Evolutionary conservation across 2,329 filamentous ascomycete species (phyloP).

Genomic region (Cytospora schulzeri): DNA sequence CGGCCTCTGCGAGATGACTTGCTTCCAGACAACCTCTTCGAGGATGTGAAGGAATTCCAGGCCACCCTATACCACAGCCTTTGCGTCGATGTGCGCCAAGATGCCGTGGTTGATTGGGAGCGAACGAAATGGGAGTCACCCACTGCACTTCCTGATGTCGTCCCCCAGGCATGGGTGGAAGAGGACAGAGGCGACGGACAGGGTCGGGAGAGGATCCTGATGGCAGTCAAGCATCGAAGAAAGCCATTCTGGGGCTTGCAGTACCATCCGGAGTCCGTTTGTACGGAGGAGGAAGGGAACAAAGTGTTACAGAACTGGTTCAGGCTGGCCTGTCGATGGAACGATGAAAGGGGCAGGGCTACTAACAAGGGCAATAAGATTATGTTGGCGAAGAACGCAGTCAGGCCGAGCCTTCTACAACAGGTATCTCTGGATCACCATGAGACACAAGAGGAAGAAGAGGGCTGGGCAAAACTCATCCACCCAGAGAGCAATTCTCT

Average conservation of each 20-base stretch:
- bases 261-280: constrained; percentile 88
- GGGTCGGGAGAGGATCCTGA: constrained; percentile 61
- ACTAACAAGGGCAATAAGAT: constrained; percentile 24
- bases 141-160: constrained; percentile 43
- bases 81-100: constrained; percentile 57
- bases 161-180: constrained; percentile 66
- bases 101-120: constrained; percentile 43
- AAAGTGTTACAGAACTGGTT: constrained; percentile 77
- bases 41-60: constrained; percentile 57
- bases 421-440: constrained; percentile 7
- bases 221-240: constrained; percentile 69
- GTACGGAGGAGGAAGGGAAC: constrained; percentile 69
- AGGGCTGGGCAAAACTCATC: constrained; percentile 30
- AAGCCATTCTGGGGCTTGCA: constrained; percentile 86
- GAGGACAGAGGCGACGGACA: constrained; percentile 43
- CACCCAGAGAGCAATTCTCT: constrained; percentile 31
- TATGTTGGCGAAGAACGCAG: constrained; percentile 37
- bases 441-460: constrained; percentile 16
- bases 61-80: constrained; percentile 79
- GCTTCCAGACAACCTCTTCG: constrained; percentile 63
- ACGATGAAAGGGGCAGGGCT: constrained; percentile 37
- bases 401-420: constrained; percentile 40
- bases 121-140: constrained; percentile 44
- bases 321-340: constrained; percentile 63
- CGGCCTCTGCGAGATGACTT: constrained; percentile 25